phyloP scores from a whole-genome alignment of 371 early-diverging fungal species.

The Mucor circinelloides region DNA sequence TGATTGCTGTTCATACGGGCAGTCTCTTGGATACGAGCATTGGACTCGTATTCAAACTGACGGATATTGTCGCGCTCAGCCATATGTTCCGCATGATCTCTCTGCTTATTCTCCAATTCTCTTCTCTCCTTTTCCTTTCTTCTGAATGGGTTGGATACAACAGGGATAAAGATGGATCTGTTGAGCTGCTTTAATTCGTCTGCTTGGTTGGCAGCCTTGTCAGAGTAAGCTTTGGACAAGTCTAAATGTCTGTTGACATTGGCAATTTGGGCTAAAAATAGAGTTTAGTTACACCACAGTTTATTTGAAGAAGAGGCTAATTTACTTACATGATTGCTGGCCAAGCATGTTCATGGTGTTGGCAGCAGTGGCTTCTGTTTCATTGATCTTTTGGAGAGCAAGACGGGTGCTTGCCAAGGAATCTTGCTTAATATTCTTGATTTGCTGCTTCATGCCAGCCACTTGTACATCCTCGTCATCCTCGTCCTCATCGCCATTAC shows the following conservation, averaged over 20 bases:
- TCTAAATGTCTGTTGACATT: slow-evolving; percentile 76
- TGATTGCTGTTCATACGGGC: slow-evolving; percentile 48
- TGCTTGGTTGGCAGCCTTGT: slow-evolving; percentile 72
- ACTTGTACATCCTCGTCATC: slow-evolving; percentile 66
- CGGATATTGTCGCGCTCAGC: slow-evolving; percentile 44
- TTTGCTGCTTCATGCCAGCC: slow-evolving; percentile 63
- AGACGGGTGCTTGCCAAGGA: slow-evolving; percentile 73
- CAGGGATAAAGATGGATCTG: slow-evolving; percentile 77
- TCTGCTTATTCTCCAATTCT: slow-evolving; percentile 54
- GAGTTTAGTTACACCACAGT: slow-evolving; percentile 8
- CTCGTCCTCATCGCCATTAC: neutral
- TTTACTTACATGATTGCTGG: slow-evolving; percentile 58
- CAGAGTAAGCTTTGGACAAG: slow-evolving; percentile 70
- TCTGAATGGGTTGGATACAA: slow-evolving; percentile 67
- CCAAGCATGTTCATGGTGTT: slow-evolving; percentile 70
- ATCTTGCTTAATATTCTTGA: slow-evolving; percentile 72
- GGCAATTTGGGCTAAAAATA: slow-evolving; percentile 51
- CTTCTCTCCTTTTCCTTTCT: slow-evolving; percentile 60
- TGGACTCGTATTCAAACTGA: slow-evolving; percentile 48
- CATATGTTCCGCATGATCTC: slow-evolving; percentile 53
- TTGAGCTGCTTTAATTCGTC: slow-evolving; percentile 78
- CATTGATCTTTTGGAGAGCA: slow-evolving; percentile 65
- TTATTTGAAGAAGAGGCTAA: slow-evolving; percentile 3
- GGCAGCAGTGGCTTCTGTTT: slow-evolving; percentile 67
- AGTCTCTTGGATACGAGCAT: slow-evolving; percentile 57